Base-by-base conservation (phyloP, 805 yeast species). In the Scheffersomyces ergatensis region DNA sequence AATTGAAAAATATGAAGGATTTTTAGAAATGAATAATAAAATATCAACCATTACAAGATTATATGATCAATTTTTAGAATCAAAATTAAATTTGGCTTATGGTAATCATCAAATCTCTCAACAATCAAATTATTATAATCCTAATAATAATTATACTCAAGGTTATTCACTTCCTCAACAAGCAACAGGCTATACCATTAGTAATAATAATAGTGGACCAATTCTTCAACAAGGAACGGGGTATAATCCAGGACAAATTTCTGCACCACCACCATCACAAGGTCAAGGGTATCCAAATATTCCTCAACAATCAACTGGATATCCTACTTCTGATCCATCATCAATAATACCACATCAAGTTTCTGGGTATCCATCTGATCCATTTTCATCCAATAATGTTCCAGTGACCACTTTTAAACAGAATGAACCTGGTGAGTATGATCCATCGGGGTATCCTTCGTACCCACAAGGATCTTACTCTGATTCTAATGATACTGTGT, bases 1-100 rank as follows among this genome's bases (percentile, higher is more conserved):
- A 2, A 72, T 76, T 24, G 73, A 75, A 27, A 82, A 77, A 48
- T 78, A 88, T 52, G 92, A 88, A 38, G 60, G 64, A 16, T 74
- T 82, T 46, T 74, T 85, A 47, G 87, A 85, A 36, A 70, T 86
- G 78, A 88, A 85, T 62, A 77, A 84, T 36, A 88, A 89, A 53
- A 75, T 89, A 40, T 82, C 85, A 40, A 82, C 89, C 4, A 82
- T 88, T 24, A 77, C 82, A 54, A 75, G 84, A 45, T 67, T 84
- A n/a, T 89, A 89, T 53, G 95, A 89, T 57, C 77, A 76, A 44
- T 72, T 85, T 37, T 67, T 89, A 44, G 95, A 89, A 44, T 47
- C 54, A n/a, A 66, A 67, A 44, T 59, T 67, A 43, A 55, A 49
- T 40, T 54, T 57, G 45, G 74, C 72, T 1, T 68, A 66, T 49